Conservation (phyloP, 2,329 filamentous ascomycete species). For the Penicillium corylophilum region DNA sequence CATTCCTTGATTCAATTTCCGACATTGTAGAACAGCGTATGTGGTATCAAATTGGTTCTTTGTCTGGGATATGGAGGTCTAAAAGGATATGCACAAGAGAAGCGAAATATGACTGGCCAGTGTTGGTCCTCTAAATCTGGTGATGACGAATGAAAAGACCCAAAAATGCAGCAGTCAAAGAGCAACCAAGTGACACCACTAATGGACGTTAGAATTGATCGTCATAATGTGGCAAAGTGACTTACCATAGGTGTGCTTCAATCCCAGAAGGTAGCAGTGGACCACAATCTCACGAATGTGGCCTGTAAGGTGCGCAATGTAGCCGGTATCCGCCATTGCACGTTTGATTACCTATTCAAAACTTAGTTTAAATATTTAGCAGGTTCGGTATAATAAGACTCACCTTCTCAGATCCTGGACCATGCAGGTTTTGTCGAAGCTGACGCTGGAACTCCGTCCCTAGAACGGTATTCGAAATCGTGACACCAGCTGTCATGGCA, state of each 20-base stretch:
- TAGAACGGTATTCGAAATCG: slow-evolving; percentile 39
- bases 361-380: too few species aligned
- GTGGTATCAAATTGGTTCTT: background rate
- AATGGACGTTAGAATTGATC: background rate
- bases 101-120: background rate
- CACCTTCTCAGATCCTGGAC: slow-evolving; percentile 25
- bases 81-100: background rate
- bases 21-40: background rate
- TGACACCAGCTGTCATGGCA: slow-evolving; percentile 43
- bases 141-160: slow-evolving; percentile 21
- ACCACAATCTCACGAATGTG: slow-evolving; percentile 28
- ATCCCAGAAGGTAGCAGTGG: slow-evolving; percentile 26
- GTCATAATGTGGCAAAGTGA: background rate
- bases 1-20: too few species aligned
- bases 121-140: slow-evolving; percentile 9
- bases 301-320: slow-evolving; percentile 35
- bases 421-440: slow-evolving; percentile 32
- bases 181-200: slow-evolving; percentile 20
- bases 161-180: slow-evolving; percentile 17
- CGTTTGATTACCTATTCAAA: slow-evolving; percentile 42
- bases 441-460: slow-evolving; percentile 35
- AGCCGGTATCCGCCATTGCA: slow-evolving; percentile 42
- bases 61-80: too few species aligned
- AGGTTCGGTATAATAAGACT: background rate
- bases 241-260: slow-evolving; percentile 32